Evolutionary conservation across 148 eudicot species (phyloP).

Genomic region (Camellia sinensis): DNA sequence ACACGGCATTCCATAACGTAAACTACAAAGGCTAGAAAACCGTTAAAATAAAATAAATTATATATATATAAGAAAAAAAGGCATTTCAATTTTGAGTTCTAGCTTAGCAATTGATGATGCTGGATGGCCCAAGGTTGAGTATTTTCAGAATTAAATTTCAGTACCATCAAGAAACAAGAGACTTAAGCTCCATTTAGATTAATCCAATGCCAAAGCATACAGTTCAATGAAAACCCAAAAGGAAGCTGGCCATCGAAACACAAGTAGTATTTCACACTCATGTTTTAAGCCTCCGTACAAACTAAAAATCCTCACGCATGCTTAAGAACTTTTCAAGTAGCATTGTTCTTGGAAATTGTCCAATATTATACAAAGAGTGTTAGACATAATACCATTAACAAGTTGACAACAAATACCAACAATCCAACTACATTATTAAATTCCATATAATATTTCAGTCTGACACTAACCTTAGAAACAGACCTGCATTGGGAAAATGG

Average conservation of each 20-base stretch:
- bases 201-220: background rate
- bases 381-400: background rate
- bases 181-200: slow-evolving; percentile 6
- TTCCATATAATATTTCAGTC: background rate
- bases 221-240: background rate
- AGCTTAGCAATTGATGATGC: slow-evolving; percentile 4
- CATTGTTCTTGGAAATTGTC: background rate
- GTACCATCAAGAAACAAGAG: background rate
- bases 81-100: slow-evolving; percentile 1
- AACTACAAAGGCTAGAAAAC: background rate
- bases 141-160: slow-evolving; percentile 10
- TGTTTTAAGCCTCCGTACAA: background rate
- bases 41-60: background rate
- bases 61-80: background rate
- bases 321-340: background rate
- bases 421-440: background rate
- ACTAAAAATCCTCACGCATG: background rate
- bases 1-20: background rate
- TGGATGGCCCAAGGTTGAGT: background rate
- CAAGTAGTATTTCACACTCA: background rate
- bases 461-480: slow-evolving; percentile 5
- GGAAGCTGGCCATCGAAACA: background rate
- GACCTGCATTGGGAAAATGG: background rate
- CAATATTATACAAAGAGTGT: background rate
- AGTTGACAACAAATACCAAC: background rate